A percentile compares a stretch with the other conserved stretches of the same genome.
These are phyloP conservation scores for Psophocarpus tetragonolobus DNA, from an alignment of 306 rosid species.

Conservation along the genomic window DNA sequence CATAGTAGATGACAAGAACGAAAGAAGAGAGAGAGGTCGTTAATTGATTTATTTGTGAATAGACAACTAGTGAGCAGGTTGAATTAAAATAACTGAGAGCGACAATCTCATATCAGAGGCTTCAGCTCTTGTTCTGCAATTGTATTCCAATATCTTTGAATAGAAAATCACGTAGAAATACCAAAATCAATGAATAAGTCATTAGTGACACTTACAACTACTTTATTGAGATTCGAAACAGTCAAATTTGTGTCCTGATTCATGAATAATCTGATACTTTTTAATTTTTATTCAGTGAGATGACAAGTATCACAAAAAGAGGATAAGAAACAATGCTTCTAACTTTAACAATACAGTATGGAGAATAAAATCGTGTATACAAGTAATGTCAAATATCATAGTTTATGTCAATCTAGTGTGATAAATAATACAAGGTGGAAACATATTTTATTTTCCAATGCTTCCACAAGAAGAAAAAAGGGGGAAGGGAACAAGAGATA, in stretches of 20 bases:
- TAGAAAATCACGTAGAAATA: neutral
- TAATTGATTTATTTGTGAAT: neutral
- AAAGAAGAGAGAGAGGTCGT: slow-evolving; percentile 6
- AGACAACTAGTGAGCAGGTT: neutral
- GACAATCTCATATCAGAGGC: neutral
- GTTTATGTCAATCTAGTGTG: slow-evolving; percentile 31
- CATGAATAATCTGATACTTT: slow-evolving; percentile 20
- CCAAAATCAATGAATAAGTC: neutral
- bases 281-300: slow-evolving; percentile 13
- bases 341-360: slow-evolving; percentile 21
- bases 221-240: slow-evolving; percentile 3
- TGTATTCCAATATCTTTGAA: neutral
- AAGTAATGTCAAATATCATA: slow-evolving; percentile 34
- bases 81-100: neutral
- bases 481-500: slow-evolving; percentile 6
- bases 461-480: slow-evolving; percentile 27
- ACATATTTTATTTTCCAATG: slow-evolving; percentile 34
- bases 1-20: slow-evolving; percentile 7
- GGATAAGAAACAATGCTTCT: slow-evolving; percentile 21
- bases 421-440: slow-evolving; percentile 43
- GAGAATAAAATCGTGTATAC: slow-evolving; percentile 24
- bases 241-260: neutral
- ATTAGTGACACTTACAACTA: slow-evolving; percentile 4
- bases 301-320: slow-evolving; percentile 14
- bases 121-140: slow-evolving; percentile 11